Conservation (phyloP, 352 stramenopile species). For the Phytophthora citricola region DNA sequence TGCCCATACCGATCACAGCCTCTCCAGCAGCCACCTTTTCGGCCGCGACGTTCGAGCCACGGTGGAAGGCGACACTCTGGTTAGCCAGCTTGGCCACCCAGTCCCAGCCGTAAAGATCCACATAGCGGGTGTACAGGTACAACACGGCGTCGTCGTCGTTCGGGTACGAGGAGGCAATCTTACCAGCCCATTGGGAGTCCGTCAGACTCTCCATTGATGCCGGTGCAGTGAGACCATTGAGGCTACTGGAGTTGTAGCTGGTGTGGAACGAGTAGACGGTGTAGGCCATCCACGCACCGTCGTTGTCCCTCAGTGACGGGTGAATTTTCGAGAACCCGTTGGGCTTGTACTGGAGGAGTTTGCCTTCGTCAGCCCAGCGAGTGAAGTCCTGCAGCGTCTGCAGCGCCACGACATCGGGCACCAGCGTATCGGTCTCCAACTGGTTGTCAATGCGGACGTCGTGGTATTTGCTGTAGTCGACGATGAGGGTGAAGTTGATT, state of each 20-base stretch:
- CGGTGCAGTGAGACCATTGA: slow-evolving; percentile 23
- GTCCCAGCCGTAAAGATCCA: slow-evolving; percentile 60
- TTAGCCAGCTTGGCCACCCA: slow-evolving; percentile 51
- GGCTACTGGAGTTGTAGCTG: slow-evolving; percentile 36
- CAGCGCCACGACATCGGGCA: slow-evolving; percentile 48
- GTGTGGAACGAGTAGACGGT: slow-evolving; percentile 44
- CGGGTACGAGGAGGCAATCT: slow-evolving; percentile 59
- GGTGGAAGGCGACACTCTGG: slow-evolving; percentile 45
- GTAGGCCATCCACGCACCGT: slow-evolving; percentile 47
- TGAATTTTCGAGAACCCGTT: slow-evolving; percentile 60
- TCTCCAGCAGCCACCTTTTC: slow-evolving; percentile 28
- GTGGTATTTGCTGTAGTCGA: slow-evolving; percentile 71
- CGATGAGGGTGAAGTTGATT: slow-evolving; percentile 66
- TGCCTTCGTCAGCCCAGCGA: slow-evolving; percentile 42
- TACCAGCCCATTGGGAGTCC: slow-evolving; percentile 38
- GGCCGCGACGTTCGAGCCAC: slow-evolving; percentile 37
- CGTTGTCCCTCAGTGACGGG: slow-evolving; percentile 35
- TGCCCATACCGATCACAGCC: slow-evolving; percentile 38
- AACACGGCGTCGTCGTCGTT: slow-evolving; percentile 58
- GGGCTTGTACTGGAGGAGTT: slow-evolving; percentile 56
- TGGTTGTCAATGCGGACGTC: slow-evolving; percentile 70
- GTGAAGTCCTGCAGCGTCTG: slow-evolving; percentile 61
- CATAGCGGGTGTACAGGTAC: slow-evolving; percentile 51
- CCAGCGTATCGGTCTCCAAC: slow-evolving; percentile 49
- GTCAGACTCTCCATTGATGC: slow-evolving; percentile 29